These are phyloP conservation scores for Microsporum ferrugineum DNA, from an alignment of 2,329 filamentous ascomycete genomes.

Conservation along the genomic window DNA sequence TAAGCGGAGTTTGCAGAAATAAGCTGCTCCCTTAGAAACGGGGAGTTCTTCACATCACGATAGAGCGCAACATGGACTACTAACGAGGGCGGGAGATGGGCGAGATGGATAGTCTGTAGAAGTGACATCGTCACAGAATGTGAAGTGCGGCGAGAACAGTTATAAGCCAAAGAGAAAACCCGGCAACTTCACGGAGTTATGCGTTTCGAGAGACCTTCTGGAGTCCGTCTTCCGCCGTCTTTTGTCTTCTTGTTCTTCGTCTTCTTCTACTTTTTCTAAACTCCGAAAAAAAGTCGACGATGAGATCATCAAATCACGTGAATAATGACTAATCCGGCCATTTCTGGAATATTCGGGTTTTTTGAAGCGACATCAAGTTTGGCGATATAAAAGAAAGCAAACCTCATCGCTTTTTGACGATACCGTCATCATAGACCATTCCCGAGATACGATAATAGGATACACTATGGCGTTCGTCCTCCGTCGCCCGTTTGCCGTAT, in stretches of 20 bases:
- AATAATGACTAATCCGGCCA: slow-evolving; percentile 11
- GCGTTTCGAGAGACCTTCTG: background rate
- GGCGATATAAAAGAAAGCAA: background rate
- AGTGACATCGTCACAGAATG: slow-evolving; percentile 16
- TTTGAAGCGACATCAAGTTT: slow-evolving; percentile 15
- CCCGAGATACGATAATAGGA: background rate
- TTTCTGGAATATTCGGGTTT: slow-evolving; percentile 29
- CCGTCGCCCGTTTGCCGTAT: slow-evolving; percentile 52
- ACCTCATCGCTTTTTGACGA: background rate
- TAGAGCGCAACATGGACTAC: slow-evolving; percentile 66
- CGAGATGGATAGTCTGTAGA: slow-evolving; percentile 58
- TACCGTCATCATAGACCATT: slow-evolving; percentile 11
- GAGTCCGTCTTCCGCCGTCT: background rate
- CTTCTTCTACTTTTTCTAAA: background rate
- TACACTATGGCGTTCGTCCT: slow-evolving; percentile 52
- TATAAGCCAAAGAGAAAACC: no score
- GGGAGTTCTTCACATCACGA: slow-evolving; percentile 61
- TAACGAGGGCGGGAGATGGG: slow-evolving; percentile 60
- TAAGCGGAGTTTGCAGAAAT: slow-evolving; percentile 73
- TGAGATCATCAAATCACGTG: slow-evolving; percentile 7
- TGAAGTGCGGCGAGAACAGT: background rate
- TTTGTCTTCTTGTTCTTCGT: background rate
- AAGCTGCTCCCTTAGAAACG: slow-evolving; percentile 69
- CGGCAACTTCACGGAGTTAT: background rate
- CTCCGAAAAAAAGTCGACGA: background rate